Base-by-base conservation (phyloP, 495 filamentous ascomycete genomes). In the Daldinia grandis region DNA sequence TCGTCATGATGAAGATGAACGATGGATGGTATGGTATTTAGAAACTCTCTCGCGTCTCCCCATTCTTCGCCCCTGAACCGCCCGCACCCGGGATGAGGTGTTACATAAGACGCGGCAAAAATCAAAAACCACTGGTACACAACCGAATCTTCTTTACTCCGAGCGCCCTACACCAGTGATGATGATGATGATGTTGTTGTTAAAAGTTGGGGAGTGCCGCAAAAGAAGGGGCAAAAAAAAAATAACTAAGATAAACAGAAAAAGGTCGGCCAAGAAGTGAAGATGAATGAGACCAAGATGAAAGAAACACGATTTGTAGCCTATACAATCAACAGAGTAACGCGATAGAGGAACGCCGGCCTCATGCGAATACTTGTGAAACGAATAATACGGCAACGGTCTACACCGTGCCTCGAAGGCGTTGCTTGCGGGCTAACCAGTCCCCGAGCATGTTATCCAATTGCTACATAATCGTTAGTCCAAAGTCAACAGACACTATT, bases 401-500 rank as follows among this genome's bases (percentile, higher is more conserved):
- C 77, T 74, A 84, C 33, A 82, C 71, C 21, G 76, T 75, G 50
- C 80, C 81, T 53, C 85, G 76, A 21, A 84, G 74, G 50, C 86
- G 78, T 71, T 86, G 85, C 74, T 90, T 91, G 51, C 89, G 85
- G 35, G 89, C 86, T 24, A 95, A 79, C 91, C 92, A 96, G 62
- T 92, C 89, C 44, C 91, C 91, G 54, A 97, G 85, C 87, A 97
- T 88, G 14, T 92, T 88, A 80, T 97, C 94, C 65, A 97, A 83
- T 81, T 91, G 88, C 80, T 90, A 60, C 54, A 33, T 56, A 9
- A 55, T 8, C 30, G 37, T 74, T 64, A 74, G 77, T 76, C 58
- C 5, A 65, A 21, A 71, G 37, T 14, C 12, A 17, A 24, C 4
- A 19, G 8, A 42, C 21, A 5, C 15, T 28, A 5, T 21, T 40